Evolutionary conservation across 257 asterid genomes (phyloP).

Genomic region (Salvia miltiorrhiza): DNA sequence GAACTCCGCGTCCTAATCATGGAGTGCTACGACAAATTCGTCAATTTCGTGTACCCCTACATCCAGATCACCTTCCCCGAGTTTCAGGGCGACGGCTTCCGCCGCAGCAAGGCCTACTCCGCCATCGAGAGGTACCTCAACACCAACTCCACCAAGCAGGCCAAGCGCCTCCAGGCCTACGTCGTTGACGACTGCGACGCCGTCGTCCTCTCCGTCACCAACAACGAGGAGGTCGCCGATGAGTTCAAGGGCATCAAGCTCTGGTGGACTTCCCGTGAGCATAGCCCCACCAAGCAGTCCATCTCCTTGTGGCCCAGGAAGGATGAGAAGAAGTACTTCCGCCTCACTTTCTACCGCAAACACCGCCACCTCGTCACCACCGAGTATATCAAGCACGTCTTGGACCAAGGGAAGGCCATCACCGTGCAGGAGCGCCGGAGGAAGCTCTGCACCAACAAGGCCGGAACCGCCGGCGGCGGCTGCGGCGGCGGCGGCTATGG

Average conservation of each 20-base stretch:
- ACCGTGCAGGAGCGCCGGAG: constrained; percentile 35
- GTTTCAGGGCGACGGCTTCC: constrained; percentile 33
- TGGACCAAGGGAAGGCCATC: constrained; percentile 46
- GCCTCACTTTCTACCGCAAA: constrained; percentile 39
- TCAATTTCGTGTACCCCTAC: constrained; percentile 25
- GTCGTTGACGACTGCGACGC: constrained; percentile 34
- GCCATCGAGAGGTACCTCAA: neutral
- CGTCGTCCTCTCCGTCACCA: constrained; percentile 45
- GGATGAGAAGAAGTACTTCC: constrained; percentile 34
- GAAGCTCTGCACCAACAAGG: too few species aligned
- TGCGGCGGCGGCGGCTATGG: constrained; percentile 25
- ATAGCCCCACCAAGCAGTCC: constrained; percentile 17
- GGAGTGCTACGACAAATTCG: constrained; percentile 13
- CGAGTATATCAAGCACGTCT: constrained; percentile 37
- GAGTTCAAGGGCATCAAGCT: constrained; percentile 46
- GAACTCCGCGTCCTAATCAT: constrained; percentile 25
- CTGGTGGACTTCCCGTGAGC: constrained; percentile 43
- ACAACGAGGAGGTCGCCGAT: constrained; percentile 53
- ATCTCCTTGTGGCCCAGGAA: constrained; percentile 38
- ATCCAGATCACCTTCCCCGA: too few species aligned
- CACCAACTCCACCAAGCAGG: too few species aligned
- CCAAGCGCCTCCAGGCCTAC: constrained; percentile 42
- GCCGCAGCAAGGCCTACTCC: constrained; percentile 27
- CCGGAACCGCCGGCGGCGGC: constrained; percentile 38
- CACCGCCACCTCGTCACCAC: constrained; percentile 27